Conservation (phyloP, 1,284 basidiomycete species). For the Cutaneotrichosporon sp. region DNA sequence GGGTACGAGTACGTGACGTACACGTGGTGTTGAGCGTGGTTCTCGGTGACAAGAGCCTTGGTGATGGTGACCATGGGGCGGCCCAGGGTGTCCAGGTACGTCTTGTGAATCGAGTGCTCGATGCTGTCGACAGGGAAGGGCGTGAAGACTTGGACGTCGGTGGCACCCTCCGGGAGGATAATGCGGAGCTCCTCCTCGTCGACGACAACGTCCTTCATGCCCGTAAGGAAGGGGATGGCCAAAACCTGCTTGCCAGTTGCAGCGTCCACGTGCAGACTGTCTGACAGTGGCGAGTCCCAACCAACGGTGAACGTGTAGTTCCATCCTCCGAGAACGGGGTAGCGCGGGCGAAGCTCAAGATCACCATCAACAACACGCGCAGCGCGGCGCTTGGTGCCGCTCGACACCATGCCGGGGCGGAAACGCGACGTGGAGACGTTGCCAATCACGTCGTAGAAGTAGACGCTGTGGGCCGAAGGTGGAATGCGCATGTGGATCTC, state of each 20-base stretch:
- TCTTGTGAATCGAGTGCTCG: slow-evolving; percentile 61
- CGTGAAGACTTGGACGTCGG: slow-evolving; percentile 66
- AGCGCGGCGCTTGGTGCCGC: slow-evolving; percentile 29
- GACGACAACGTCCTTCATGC: slow-evolving; percentile 72
- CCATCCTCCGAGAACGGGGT: slow-evolving; percentile 94
- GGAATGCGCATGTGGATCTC: slow-evolving; percentile 67
- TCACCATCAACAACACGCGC: slow-evolving; percentile 48
- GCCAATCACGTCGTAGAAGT: slow-evolving; percentile 86
- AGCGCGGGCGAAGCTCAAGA: slow-evolving; percentile 80
- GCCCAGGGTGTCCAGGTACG: slow-evolving; percentile 91
- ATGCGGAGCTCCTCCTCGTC: slow-evolving; percentile 74
- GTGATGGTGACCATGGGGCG: slow-evolving; percentile 70
- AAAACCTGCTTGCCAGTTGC: slow-evolving; percentile 54
- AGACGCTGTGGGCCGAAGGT: slow-evolving; percentile 68
- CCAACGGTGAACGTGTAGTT: slow-evolving; percentile 93
- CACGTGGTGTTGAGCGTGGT: slow-evolving; percentile 54
- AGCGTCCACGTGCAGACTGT: slow-evolving; percentile 51
- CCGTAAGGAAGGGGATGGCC: slow-evolving; percentile 79
- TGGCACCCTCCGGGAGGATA: slow-evolving; percentile 88
- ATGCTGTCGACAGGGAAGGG: slow-evolving; percentile 71
- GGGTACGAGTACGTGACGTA: slow-evolving; percentile 72
- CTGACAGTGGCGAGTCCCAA: slow-evolving; percentile 77
- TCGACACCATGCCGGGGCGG: slow-evolving; percentile 52
- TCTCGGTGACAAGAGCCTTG: slow-evolving; percentile 70
- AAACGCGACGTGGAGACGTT: slow-evolving; percentile 94